These are phyloP conservation scores for Ceratocystis papillata DNA, from an alignment of 2,329 filamentous ascomycete species.

Conservation along the genomic window DNA sequence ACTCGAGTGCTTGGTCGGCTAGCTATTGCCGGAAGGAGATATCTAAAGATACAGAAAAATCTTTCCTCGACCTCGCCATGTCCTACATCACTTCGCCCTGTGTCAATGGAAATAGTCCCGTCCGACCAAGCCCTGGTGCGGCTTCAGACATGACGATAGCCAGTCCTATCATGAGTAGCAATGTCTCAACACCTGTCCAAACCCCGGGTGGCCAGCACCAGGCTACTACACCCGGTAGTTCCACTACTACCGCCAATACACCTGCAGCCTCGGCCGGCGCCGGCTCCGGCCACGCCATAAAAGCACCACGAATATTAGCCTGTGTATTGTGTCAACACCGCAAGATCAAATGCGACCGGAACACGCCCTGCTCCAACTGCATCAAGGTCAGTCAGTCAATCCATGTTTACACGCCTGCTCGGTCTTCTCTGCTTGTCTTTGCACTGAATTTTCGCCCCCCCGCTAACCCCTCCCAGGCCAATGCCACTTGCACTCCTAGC, in stretches of 20 bases:
- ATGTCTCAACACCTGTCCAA: constrained; percentile 16
- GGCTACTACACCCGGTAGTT: constrained; percentile 17
- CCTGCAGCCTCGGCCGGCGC: constrained; percentile 19
- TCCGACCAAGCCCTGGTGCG: constrained; percentile 12
- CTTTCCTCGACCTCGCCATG: not conserved
- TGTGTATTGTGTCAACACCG: constrained; percentile 50
- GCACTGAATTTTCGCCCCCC: not conserved
- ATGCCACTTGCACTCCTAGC: constrained; percentile 49
- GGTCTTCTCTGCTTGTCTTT: not conserved
- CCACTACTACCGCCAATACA: constrained; percentile 24
- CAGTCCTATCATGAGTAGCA: constrained; percentile 16
- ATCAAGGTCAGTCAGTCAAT: constrained; percentile 39
- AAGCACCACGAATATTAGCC: constrained; percentile 40
- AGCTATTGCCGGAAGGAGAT: no score
- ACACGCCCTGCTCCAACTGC: constrained; percentile 50
- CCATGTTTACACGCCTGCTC: not conserved
- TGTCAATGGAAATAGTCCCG: constrained; percentile 19
- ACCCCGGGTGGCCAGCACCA: constrained; percentile 15
- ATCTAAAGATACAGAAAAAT: no score
- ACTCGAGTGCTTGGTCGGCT: no score
- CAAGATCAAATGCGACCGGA: constrained; percentile 53
- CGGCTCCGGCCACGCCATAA: constrained; percentile 26
- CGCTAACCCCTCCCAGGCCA: constrained; percentile 34
- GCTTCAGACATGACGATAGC: constrained; percentile 14
- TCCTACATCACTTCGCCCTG: constrained; percentile 10